Evolutionary conservation across 257 asterid species (phyloP), one percentile per base, ranked within the genome.

Genomic region (Penstemon newberryi): DNA sequence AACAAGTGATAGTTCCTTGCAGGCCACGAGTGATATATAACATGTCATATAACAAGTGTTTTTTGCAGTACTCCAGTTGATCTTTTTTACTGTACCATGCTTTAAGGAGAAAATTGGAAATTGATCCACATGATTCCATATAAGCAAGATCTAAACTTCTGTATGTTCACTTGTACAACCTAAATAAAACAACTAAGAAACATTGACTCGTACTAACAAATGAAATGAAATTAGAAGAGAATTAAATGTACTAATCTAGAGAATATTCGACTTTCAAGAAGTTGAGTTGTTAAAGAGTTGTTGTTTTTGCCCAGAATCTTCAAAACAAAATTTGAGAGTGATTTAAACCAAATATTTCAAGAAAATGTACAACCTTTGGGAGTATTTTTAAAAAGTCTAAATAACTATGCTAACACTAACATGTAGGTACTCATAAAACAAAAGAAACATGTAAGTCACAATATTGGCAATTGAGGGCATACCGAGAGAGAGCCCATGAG

Each of bases 401-500:
- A 56, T 9, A 70, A 38, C 5, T 10, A 42, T 49, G 42, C 72
- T 15, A 18, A 58, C 11, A 39, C 36, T 4, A 67, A 68, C 52
- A 58, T 57, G 47, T 8, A 43, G 49, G 39, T 49, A 65, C 66
- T 38, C 55, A 59, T 38, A 54, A 58, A 73, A 45, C 54, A 69
- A 55, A 41, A 56, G 33, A 66, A 70, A 59, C 25, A 63, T 69
- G 71, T 50, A 60, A 44, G 41, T 10, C 7, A 49, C 58, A 42
- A 53, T 45, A 66, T 79, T 11, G 63, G 33, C 73, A 54, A 70
- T 43, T 63, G 70, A 63, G 77, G 67, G 65, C 37, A 78, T 89
- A 87, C 94, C 89, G 95, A 87, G 85, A 91, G 96, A 78, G 98
- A 91, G 56, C 96, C 96, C 94, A 89, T 83, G 73, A 91, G 82